A percentile compares a stretch with the other conserved stretches of the same genome.
Evolutionary conservation across 352 stramenopile genomes (phyloP).

Genomic region (Elongisporangium prolatum): DNA sequence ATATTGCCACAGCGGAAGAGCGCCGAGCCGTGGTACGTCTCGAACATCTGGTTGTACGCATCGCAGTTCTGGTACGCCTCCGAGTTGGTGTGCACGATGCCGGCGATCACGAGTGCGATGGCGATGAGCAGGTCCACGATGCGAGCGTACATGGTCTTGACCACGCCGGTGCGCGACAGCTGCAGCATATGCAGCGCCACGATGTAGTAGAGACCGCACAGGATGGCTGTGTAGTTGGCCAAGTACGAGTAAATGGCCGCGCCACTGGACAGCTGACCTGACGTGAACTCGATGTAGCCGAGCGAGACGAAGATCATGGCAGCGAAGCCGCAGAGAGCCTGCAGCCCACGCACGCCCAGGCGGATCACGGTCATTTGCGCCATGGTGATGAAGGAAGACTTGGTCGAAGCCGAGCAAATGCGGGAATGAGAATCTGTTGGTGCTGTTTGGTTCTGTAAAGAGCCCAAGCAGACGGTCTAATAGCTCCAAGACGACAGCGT

Average conservation of each 20-base stretch:
- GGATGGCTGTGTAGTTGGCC: constrained; percentile 32
- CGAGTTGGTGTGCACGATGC: constrained; percentile 29
- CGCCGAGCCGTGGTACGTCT: constrained; percentile 31
- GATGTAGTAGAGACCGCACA: constrained; percentile 34
- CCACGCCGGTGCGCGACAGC: constrained; percentile 7
- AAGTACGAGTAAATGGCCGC: constrained; percentile 32
- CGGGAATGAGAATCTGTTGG: constrained; percentile 1
- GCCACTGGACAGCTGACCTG: constrained; percentile 28
- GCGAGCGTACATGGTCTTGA: constrained; percentile 27
- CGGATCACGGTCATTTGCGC: constrained; percentile 13
- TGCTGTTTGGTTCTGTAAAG: neutral
- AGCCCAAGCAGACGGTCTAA: too few species aligned
- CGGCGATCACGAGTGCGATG: constrained; percentile 24
- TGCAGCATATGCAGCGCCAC: constrained; percentile 16
- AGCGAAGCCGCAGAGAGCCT: constrained; percentile 21
- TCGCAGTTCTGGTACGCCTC: constrained; percentile 27
- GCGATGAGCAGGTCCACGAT: constrained; percentile 19
- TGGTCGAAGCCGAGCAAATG: constrained; percentile 18
- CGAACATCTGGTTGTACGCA: constrained; percentile 34
- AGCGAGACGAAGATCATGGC: constrained; percentile 43
- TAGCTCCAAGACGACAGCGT: neutral
- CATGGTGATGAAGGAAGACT: constrained; percentile 3
- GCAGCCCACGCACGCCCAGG: constrained; percentile 20
- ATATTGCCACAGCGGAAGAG: constrained; percentile 44
- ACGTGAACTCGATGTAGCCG: constrained; percentile 36